These are phyloP conservation scores for Prunus padus DNA, from an alignment of 306 rosid species.

Conservation along the genomic window DNA sequence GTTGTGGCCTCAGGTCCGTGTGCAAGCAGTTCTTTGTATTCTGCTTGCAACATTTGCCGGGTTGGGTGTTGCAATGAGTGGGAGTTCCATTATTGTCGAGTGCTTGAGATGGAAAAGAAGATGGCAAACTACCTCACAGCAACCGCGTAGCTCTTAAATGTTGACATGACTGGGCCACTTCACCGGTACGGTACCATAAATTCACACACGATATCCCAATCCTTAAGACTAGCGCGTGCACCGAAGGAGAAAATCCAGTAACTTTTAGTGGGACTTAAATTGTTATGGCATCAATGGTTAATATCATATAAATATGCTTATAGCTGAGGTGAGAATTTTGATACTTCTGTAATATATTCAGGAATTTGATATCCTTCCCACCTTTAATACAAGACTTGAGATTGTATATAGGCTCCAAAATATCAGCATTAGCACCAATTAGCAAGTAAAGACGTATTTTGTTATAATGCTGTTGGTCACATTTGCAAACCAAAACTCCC, in stretches of 20 bases:
- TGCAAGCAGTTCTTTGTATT: conserved; percentile 75
- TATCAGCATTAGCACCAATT: not conserved
- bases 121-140: conserved; percentile 44
- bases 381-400: conserved; percentile 17
- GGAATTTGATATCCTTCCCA: conserved; percentile 7
- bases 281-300: conserved; percentile 6
- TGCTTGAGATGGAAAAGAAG: conserved; percentile 56
- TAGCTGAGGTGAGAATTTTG: conserved; percentile 1
- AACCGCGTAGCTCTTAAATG: conserved; percentile 29
- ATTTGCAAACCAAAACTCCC: too few species aligned
- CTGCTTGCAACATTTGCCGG: conserved; percentile 93
- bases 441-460: not conserved
- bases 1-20: conserved; percentile 52
- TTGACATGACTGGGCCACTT: conserved; percentile 29
- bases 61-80: conserved; percentile 84
- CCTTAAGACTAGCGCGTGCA: conserved; percentile 8
- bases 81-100: conserved; percentile 73
- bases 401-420: conserved; percentile 20
- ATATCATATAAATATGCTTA: conserved; percentile 1
- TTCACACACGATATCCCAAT: conserved; percentile 21
- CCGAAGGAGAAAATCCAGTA: conserved; percentile 27
- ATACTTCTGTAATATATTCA: conserved; percentile 15
- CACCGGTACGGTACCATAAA: conserved; percentile 20
- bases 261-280: conserved; percentile 30
- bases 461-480: not conserved